These are phyloP conservation scores for Chrysanthemum lavandulifolium DNA, from an alignment of 129 eudicot species.

Conservation along the genomic window DNA sequence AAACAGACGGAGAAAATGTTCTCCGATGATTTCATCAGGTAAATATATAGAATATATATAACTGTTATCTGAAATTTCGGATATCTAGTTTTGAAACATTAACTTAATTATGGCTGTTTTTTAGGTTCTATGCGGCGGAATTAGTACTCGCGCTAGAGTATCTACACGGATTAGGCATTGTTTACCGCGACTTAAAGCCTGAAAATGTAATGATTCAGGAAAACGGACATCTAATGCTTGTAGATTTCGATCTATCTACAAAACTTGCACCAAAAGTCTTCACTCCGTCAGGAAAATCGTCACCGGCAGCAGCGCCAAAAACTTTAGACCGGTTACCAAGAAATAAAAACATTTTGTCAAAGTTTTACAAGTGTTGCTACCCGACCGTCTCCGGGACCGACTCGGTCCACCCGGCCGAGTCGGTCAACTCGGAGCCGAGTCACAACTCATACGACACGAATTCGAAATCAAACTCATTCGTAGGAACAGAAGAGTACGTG, in stretches of 20 bases:
- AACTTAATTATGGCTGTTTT: background rate
- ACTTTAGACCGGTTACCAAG: conserved; percentile 1
- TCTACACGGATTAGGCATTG: conserved; percentile 75
- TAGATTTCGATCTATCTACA: conserved; percentile 92
- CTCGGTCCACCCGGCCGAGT: conserved; percentile 39
- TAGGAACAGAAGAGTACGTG: conserved; percentile 98
- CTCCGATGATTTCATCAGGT: conserved; percentile 87
- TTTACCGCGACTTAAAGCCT: conserved; percentile 89
- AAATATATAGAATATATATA: background rate
- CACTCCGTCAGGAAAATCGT: background rate
- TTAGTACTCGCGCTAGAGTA: conserved; percentile 85
- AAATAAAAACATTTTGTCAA: conserved; percentile 29
- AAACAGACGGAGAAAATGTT: conserved; percentile 86
- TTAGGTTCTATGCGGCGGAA: conserved; percentile 91
- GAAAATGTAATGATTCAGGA: conserved; percentile 85
- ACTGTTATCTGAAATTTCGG: background rate
- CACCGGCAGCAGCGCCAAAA: conserved; percentile 11
- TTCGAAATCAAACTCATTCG: conserved; percentile 82
- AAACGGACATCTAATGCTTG: conserved; percentile 87
- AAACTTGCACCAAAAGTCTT: conserved; percentile 58
- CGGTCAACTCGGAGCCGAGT: conserved; percentile 21
- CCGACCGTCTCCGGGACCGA: conserved; percentile 45
- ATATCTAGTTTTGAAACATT: background rate
- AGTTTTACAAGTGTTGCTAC: conserved; percentile 26
- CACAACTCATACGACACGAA: conserved; percentile 33